Evolutionary conservation across 768 basidiomycete species (phyloP).

Genomic region (Lactarius evosmus): DNA sequence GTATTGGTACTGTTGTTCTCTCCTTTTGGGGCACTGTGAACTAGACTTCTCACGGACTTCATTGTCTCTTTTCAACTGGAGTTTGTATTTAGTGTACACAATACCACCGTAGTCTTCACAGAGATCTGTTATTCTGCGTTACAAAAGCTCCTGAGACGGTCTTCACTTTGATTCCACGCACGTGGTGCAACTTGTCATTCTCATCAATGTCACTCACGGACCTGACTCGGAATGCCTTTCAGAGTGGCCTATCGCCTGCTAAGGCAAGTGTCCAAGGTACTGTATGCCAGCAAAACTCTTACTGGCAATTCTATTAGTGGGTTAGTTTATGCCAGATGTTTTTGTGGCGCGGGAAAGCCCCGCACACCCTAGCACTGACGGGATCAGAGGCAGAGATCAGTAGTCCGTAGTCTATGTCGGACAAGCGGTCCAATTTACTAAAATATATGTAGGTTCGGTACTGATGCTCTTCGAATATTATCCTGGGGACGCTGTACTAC

Average conservation of each 20-base stretch:
- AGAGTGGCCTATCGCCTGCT: constrained; percentile 58
- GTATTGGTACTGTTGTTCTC: neutral
- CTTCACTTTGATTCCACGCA: neutral
- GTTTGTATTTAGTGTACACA: neutral
- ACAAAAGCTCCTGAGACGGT: neutral
- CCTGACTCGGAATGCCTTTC: constrained; percentile 70
- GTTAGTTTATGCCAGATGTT: constrained; percentile 58
- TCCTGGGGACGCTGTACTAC: constrained; percentile 66
- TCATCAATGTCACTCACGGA: constrained; percentile 60
- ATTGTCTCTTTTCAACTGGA: neutral
- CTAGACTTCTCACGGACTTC: neutral
- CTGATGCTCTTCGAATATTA: constrained; percentile 63
- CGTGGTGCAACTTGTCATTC: neutral
- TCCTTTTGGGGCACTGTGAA: neutral
- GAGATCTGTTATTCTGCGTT: neutral
- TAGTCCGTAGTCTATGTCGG: constrained; percentile 43
- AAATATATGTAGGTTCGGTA: constrained; percentile 53
- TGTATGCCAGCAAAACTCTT: constrained; percentile 1
- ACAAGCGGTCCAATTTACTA: neutral
- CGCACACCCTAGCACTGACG: constrained; percentile 32
- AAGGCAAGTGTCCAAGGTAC: constrained; percentile 47
- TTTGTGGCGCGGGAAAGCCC: constrained; percentile 44
- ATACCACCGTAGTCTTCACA: neutral
- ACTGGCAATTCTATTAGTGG: constrained; percentile 49
- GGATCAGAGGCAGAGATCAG: constrained; percentile 55